A percentile compares a stretch with the other conserved stretches of the same genome.
These are phyloP conservation scores for Gnomoniopsis smithogilvyi DNA, from an alignment of 2,329 filamentous ascomycete genomes.

Conservation along the genomic window DNA sequence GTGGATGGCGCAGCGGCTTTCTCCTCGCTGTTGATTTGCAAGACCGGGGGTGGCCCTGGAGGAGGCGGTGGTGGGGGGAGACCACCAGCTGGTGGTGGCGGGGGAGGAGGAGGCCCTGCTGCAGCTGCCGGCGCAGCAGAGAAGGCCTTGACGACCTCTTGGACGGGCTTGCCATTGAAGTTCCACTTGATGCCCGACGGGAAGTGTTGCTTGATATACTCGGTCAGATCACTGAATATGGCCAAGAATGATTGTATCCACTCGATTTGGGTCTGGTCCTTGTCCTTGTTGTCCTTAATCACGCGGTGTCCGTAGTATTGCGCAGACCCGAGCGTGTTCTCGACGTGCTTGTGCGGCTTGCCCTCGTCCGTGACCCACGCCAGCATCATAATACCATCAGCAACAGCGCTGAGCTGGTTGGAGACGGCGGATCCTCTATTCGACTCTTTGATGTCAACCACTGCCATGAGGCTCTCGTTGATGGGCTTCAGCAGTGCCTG, in stretches of 20 bases:
- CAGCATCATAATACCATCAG: slow-evolving; percentile 84
- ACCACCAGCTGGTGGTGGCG: slow-evolving; percentile 43
- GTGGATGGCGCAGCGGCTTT: slow-evolving; percentile 42
- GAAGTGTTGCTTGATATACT: slow-evolving; percentile 84
- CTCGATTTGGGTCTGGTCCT: slow-evolving; percentile 74
- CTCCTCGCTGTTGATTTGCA: slow-evolving; percentile 51
- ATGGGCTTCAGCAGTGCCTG: slow-evolving; percentile 83
- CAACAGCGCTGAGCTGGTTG: slow-evolving; percentile 80
- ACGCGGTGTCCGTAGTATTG: slow-evolving; percentile 96
- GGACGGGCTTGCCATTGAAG: slow-evolving; percentile 66
- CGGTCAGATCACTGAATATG: slow-evolving; percentile 78
- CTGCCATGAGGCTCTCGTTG: slow-evolving; percentile 75
- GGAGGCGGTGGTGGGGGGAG: slow-evolving; percentile 64
- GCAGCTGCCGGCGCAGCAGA: slow-evolving; percentile 44
- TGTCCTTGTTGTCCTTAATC: slow-evolving; percentile 82
- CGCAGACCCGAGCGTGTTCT: slow-evolving; percentile 76
- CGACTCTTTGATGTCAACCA: slow-evolving; percentile 76
- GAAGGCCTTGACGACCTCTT: slow-evolving; percentile 62
- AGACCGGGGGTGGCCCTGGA: slow-evolving; percentile 65
- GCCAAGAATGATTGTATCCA: slow-evolving; percentile 94
- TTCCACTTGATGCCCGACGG: slow-evolving; percentile 84
- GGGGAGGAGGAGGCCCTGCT: slow-evolving; percentile 58
- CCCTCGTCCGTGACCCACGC: slow-evolving; percentile 86
- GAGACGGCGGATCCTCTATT: slow-evolving; percentile 74
- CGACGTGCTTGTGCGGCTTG: slow-evolving; percentile 82